A percentile compares a stretch with the other conserved stretches of the same genome.
Conservation (phyloP, 2,329 filamentous ascomycete species). For the Geoglossum cookeanum region DNA sequence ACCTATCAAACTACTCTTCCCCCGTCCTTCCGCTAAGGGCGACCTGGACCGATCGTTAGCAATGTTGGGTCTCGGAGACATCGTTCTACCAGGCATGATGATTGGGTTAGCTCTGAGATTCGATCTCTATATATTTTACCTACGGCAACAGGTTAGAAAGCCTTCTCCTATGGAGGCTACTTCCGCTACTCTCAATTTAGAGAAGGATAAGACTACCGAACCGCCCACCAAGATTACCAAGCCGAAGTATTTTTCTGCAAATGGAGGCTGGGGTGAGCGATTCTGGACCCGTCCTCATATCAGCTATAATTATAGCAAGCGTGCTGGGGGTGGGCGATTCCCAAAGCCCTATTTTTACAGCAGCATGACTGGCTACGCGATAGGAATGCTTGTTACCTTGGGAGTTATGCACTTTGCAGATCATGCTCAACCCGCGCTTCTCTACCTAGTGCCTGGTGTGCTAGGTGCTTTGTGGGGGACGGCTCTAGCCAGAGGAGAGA, state of each 20-base stretch:
- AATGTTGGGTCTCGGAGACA: conserved; percentile 87
- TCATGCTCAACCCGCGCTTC: conserved; percentile 71
- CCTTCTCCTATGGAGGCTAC: neutral
- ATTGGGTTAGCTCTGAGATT: conserved; percentile 79
- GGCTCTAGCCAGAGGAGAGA: conserved; percentile 49
- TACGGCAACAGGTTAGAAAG: conserved; percentile 35
- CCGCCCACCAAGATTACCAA: conserved; percentile 22
- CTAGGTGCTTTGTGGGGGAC: conserved; percentile 57
- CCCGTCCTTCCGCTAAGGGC: conserved; percentile 35
- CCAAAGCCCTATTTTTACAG: conserved; percentile 73
- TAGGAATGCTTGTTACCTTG: conserved; percentile 61
- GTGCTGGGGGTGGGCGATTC: conserved; percentile 33
- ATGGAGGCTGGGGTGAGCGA: conserved; percentile 62
- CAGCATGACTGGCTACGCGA: conserved; percentile 53
- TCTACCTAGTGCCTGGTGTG: conserved; percentile 84
- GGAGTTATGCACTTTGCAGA: conserved; percentile 57
- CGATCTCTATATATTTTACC: conserved; percentile 71
- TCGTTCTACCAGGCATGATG: conserved; percentile 81
- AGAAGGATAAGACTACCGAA: neutral
- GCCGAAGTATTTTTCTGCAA: conserved; percentile 35
- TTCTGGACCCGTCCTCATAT: conserved; percentile 46
- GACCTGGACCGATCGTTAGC: conserved; percentile 29
- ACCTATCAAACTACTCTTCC: conserved; percentile 80
- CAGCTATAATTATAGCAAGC: conserved; percentile 12
- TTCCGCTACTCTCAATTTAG: neutral